Conservation (phyloP, 306 rosid genomes). For the Cucurbita ficifolia region DNA sequence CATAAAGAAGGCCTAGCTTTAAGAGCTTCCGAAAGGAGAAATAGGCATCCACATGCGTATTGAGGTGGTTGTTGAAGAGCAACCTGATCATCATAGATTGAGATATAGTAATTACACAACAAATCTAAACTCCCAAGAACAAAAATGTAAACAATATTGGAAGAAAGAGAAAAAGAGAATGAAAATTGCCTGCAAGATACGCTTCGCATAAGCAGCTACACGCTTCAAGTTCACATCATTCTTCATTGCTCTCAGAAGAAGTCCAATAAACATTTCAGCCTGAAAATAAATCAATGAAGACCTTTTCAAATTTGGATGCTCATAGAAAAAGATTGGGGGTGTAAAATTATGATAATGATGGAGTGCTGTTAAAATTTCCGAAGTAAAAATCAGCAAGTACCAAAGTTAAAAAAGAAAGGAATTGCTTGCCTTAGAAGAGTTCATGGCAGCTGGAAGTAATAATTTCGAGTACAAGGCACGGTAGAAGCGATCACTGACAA, state of each 20-base stretch:
- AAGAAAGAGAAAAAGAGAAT: background rate
- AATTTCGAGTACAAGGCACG: conserved; percentile 87
- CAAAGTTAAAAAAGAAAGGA: background rate
- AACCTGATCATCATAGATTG: conserved; percentile 31
- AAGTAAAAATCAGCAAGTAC: background rate
- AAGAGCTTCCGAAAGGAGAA: conserved; percentile 88
- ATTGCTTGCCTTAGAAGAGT: conserved; percentile 64
- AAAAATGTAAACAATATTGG: background rate
- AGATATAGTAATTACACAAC: background rate
- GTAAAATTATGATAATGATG: background rate
- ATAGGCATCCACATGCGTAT: conserved; percentile 85
- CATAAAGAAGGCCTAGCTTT: conserved; percentile 82
- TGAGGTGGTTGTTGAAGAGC: conserved; percentile 97
- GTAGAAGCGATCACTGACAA: conserved; percentile 79
- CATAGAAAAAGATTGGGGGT: background rate
- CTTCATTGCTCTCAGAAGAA: conserved; percentile 82
- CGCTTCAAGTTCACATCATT: conserved; percentile 82
- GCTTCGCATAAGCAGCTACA: conserved; percentile 76
- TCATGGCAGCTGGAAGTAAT: conserved; percentile 77
- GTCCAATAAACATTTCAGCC: conserved; percentile 94
- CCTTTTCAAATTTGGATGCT: background rate
- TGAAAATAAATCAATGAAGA: conserved; percentile 13
- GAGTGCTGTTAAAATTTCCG: background rate
- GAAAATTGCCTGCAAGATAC: conserved; percentile 56
- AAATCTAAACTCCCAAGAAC: background rate